Percentiles rank a stretch among this genome's conserved stretches.
Evolutionary conservation across 495 filamentous ascomycete species (phyloP).

Genomic region (Penicillium canescens): DNA sequence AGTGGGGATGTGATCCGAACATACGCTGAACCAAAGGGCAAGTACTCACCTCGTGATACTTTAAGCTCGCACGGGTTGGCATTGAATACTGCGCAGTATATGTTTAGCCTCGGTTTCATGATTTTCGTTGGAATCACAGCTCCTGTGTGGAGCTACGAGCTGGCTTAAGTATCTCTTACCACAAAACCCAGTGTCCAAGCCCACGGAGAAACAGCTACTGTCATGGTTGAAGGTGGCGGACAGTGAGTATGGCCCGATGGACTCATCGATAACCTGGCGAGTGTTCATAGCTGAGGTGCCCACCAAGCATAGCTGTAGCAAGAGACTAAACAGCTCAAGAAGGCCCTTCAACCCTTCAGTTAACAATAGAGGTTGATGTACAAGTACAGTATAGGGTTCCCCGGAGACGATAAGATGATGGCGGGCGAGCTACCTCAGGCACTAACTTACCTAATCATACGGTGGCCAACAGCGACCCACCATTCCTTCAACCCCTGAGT

Average conservation of each 20-base stretch:
- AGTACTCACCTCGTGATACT: slow-evolving; percentile 58
- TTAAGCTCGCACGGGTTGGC: slow-evolving; percentile 75
- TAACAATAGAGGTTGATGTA: background rate
- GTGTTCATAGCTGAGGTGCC: slow-evolving; percentile 73
- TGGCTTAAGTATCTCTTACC: slow-evolving; percentile 51
- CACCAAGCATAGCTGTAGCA: slow-evolving; percentile 15
- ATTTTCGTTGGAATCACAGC: slow-evolving; percentile 2
- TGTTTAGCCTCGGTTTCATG: slow-evolving; percentile 7
- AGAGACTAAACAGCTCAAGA: background rate
- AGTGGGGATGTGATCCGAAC: background rate
- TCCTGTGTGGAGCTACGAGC: background rate
- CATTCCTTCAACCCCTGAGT: slow-evolving; percentile 34
- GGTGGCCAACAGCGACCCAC: slow-evolving; percentile 36
- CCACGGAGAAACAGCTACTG: slow-evolving; percentile 84
- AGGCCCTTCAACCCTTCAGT: background rate
- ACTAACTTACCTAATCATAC: slow-evolving; percentile 16
- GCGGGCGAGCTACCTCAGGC: slow-evolving; percentile 21
- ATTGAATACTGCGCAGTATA: slow-evolving; percentile 63
- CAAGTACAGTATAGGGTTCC: background rate
- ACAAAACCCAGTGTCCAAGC: slow-evolving; percentile 82
- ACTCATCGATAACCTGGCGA: slow-evolving; percentile 77
- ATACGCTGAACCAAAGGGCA: background rate
- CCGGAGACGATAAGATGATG: slow-evolving; percentile 28
- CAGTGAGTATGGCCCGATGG: slow-evolving; percentile 71
- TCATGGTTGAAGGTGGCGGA: slow-evolving; percentile 87